A percentile compares a stretch with the other conserved stretches of the same genome.
These are phyloP conservation scores for Pontederia paniculata DNA, from an alignment of 176 grass and related monocot genomes.

Conservation along the genomic window DNA sequence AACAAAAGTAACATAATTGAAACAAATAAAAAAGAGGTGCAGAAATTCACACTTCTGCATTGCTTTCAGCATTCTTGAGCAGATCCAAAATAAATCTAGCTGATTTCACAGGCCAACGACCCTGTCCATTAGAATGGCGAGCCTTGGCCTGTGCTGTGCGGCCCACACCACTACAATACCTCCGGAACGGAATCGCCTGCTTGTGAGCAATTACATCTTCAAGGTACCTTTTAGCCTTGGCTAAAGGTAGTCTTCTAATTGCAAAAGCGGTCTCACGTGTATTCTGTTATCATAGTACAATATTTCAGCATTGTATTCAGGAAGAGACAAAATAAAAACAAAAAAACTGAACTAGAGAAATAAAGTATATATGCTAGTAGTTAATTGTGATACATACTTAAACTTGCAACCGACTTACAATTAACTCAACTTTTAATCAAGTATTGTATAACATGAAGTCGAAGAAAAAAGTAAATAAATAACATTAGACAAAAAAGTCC, in stretches of 20 bases:
- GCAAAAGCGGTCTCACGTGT: conserved; percentile 62
- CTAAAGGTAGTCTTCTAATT: conserved; percentile 37
- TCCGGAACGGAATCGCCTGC: conserved; percentile 74
- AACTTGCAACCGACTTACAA: too few relatives aligned
- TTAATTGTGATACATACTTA: too few relatives aligned
- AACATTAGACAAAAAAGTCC: too few relatives aligned
- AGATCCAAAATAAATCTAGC: conserved; percentile 59
- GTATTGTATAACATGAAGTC: too few relatives aligned
- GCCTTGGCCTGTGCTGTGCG: conserved; percentile 63
- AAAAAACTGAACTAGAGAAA: too few relatives aligned
- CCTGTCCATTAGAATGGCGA: conserved; percentile 57
- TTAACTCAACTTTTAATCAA: too few relatives aligned
- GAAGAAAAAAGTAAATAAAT: too few relatives aligned
- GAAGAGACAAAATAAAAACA: neutral
- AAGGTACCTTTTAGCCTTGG: conserved; percentile 68
- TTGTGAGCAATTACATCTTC: conserved; percentile 83
- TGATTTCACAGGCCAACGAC: conserved; percentile 75
- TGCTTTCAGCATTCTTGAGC: conserved; percentile 83
- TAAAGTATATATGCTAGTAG: neutral
- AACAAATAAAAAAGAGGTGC: neutral
- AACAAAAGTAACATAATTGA: neutral
- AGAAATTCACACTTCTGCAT: conserved; percentile 12
- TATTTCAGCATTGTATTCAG: neutral
- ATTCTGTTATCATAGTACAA: conserved; percentile 26
- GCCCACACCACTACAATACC: conserved; percentile 62